Evolutionary conservation across 768 basidiomycete genomes (phyloP).

Genomic region (Kwoniella mangroviensis): DNA sequence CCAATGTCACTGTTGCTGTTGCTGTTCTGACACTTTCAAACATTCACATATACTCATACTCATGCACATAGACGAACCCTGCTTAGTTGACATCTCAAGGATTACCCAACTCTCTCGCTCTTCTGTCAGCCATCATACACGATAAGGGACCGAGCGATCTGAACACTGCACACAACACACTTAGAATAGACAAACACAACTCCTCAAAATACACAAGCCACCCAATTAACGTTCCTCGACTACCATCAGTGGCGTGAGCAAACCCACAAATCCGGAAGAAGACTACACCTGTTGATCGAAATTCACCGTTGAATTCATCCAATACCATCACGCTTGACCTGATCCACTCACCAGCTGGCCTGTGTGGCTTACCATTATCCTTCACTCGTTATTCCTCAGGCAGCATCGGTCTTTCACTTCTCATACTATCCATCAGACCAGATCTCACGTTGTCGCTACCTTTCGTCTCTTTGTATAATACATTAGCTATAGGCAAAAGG

Average conservation of each 20-base stretch:
- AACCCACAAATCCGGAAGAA: background rate
- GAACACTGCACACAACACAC: background rate
- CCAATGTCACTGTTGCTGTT: background rate
- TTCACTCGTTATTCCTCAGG: background rate
- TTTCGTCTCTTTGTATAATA: background rate
- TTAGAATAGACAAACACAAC: background rate
- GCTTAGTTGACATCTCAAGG: background rate
- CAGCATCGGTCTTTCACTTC: background rate
- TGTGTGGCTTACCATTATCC: background rate
- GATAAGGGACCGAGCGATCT: background rate
- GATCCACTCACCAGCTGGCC: background rate
- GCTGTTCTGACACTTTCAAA: background rate
- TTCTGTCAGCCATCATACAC: background rate
- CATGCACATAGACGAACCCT: background rate
- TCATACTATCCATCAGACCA: background rate
- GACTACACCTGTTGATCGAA: background rate
- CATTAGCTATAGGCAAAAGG: background rate
- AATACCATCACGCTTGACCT: background rate
- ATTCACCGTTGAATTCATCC: background rate
- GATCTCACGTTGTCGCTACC: background rate
- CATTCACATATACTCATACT: background rate
- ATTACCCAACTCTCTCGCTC: background rate
- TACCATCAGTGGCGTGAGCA: conserved; percentile 5
- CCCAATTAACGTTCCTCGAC: conserved; percentile 6
- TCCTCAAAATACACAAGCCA: conserved; percentile 1